These are phyloP conservation scores for Nidularia pulvinata DNA, from an alignment of 768 basidiomycete genomes.

Conservation along the genomic window DNA sequence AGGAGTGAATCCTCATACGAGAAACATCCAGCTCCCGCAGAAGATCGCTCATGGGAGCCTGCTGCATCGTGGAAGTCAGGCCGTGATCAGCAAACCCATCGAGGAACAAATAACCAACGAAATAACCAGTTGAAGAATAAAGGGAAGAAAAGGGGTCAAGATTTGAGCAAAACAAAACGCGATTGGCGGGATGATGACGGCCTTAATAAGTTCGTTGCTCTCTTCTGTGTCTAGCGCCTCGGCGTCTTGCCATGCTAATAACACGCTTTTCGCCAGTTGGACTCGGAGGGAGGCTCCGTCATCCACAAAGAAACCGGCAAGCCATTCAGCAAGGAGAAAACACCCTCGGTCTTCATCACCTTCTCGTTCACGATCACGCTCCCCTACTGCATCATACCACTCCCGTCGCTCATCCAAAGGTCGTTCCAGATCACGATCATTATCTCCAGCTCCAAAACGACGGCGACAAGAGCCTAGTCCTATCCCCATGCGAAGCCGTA, in stretches of 20 bases:
- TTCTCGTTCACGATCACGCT: slow-evolving; percentile 64
- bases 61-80: slow-evolving; percentile 65
- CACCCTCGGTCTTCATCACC: slow-evolving; percentile 49
- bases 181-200: slow-evolving; percentile 63
- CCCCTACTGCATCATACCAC: slow-evolving; percentile 64
- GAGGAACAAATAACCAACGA: slow-evolving; percentile 33
- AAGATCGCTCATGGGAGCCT: slow-evolving; percentile 74
- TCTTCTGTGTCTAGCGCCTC: slow-evolving; percentile 3
- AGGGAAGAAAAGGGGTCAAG: slow-evolving; percentile 27
- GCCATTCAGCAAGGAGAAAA: slow-evolving; percentile 39
- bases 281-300: slow-evolving; percentile 53
- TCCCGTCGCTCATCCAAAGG: slow-evolving; percentile 65
- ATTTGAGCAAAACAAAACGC: slow-evolving; percentile 36
- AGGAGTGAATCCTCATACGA: slow-evolving; percentile 25
- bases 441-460: slow-evolving; percentile 58
- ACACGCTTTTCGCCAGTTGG: slow-evolving; percentile 47
- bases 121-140: slow-evolving; percentile 25
- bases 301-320: slow-evolving; percentile 32
- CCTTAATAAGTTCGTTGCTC: slow-evolving; percentile 66
- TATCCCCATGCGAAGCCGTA: slow-evolving; percentile 39
- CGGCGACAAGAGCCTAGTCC: slow-evolving; percentile 54
- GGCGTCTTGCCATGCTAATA: neutral
- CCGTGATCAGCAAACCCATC: slow-evolving; percentile 34
- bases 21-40: slow-evolving; percentile 22
- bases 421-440: slow-evolving; percentile 61